Evolutionary conservation across 2,329 filamentous ascomycete species (phyloP), one percentile per base, ranked within the genome.

Genomic region (Xylariales sp.): DNA sequence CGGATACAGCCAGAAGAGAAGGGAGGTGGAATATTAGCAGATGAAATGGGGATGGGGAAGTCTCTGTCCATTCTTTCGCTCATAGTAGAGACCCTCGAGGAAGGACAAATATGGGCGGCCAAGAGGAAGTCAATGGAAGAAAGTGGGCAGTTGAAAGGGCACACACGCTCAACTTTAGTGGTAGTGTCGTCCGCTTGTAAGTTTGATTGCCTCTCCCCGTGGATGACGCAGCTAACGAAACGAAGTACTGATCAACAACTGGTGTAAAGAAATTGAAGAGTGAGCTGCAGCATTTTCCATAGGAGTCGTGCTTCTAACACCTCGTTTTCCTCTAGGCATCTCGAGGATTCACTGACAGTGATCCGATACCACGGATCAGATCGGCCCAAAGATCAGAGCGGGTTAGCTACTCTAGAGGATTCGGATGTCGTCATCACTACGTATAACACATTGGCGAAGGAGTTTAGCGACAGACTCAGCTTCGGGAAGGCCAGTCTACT

Each of bases 41-140:
- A 81, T 50, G 76, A 80, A 44, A 80, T 80, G 76, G 77, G 77
- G 0, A 67, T 80, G 61, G 77, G 77, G 0, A 81, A 81, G 49
- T 71, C 76, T 0, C 59, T 78, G 5, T 71, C 72, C 2, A 68
- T 73, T 0, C 62, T 80, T 8, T 68, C 73, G 0, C 53, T 77
- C 0, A 63, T 77, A 15, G 52, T 69, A 3, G 60, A 61, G 12
- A 72, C 69, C 0, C 48, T 69, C 0, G 54, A 61, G 0, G 38
- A 54, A 3, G 69, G 63, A 2, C 52, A 51, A 9, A 16, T 50
- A 7, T 73, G 65, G 65, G 60, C 59, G 9, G 38, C 54, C 5
- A 40, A 53, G 9, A 33, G 12, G 18, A 38, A 47, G 4, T 49
- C 32, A 6, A 42, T 51, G 1, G 45, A 49, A 1, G 45, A 47